Base-by-base conservation (phyloP, 2,329 filamentous ascomycete species). In the Trichoderma sp. region DNA sequence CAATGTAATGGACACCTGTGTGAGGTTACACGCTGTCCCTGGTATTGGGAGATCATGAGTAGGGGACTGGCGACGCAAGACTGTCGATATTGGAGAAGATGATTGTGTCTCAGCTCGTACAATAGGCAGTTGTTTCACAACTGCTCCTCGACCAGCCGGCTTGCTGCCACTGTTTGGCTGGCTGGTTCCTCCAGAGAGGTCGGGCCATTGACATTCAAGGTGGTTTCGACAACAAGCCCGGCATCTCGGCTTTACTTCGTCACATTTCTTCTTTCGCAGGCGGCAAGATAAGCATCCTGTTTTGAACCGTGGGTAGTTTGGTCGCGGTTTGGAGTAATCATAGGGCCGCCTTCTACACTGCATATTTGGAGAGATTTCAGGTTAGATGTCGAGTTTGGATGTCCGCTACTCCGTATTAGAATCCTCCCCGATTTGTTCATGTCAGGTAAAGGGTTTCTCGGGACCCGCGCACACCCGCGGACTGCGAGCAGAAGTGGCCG, bases 191-290 rank as follows among this genome's bases (percentile, higher is more conserved):
- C 36, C 36, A 43, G 36, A 43, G 36, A 43, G 36, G 7, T 43
- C 36, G 4, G 64, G 73, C 76, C 72, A 75, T 51, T 60, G 69
- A 28, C 73, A 76, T 24, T 65, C 73, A 15, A 79, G 73, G n/a
- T 73, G 73, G 65, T 78, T 79, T 24, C 76, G 75, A 43, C 74
- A 75, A 53, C 79, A 81, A n/a, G 76, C 76, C n/a, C 73, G 69
- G 65, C 81, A 83, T 24, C 77, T 74, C 2, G 81, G 81, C 73
- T 80, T 81, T 12, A 74, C 74, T 74, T 82, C 80, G 60, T 83
- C 36, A 73, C 81, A 83, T 73, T 83, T 83, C 78, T 83, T 82
- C 77, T 83, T 83, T n/a, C 36, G 79, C 15, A 74, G 75, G 39
- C 82, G 80, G 73, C 82, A 83, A 24, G 81, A 82, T 66, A 82